Percentiles rank a stretch among this genome's conserved stretches.
phyloP scores from a whole-genome alignment of 495 filamentous ascomycete species.

The Penicillium atrosanguineum region DNA sequence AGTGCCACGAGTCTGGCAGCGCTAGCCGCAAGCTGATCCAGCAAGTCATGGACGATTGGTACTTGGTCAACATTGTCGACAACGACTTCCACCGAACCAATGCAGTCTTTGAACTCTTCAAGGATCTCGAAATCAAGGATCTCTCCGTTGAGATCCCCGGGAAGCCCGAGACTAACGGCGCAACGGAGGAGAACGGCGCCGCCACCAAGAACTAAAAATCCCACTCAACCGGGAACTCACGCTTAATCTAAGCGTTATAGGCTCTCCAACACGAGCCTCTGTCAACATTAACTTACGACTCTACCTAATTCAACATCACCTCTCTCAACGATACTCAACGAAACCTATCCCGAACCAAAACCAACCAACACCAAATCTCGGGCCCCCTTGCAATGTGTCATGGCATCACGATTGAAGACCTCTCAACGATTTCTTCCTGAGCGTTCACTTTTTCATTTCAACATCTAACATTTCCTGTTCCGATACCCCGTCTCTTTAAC shows the following conservation, averaged over 20 bases:
- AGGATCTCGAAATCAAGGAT: constrained; percentile 68
- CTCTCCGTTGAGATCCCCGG: constrained; percentile 47
- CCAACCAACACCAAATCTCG: constrained; percentile 30
- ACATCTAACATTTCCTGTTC: constrained; percentile 33
- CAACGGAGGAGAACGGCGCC: constrained; percentile 15
- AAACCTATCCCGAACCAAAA: constrained; percentile 27
- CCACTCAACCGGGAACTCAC: constrained; percentile 13
- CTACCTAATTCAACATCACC: constrained; percentile 46
- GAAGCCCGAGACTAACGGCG: constrained; percentile 20
- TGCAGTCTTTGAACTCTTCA: constrained; percentile 80
- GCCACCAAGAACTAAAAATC: constrained; percentile 33
- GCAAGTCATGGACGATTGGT: constrained; percentile 84
- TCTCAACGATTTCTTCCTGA: constrained; percentile 52
- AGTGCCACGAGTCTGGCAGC: constrained; percentile 74
- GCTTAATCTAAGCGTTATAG: not conserved
- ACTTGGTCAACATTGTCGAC: constrained; percentile 94
- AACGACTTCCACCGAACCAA: constrained; percentile 87
- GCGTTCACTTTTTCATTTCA: constrained; percentile 42
- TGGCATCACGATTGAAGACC: constrained; percentile 49
- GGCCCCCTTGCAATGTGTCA: constrained; percentile 39
- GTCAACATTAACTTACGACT: constrained; percentile 21
- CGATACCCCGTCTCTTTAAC: constrained; percentile 41
- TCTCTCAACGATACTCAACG: constrained; percentile 43
- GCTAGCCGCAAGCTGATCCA: constrained; percentile 83
- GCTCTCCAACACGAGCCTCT: constrained; percentile 11